Evolutionary conservation across 106 monocot species (phyloP).

Genomic region (Dactylorhiza incarnata): DNA sequence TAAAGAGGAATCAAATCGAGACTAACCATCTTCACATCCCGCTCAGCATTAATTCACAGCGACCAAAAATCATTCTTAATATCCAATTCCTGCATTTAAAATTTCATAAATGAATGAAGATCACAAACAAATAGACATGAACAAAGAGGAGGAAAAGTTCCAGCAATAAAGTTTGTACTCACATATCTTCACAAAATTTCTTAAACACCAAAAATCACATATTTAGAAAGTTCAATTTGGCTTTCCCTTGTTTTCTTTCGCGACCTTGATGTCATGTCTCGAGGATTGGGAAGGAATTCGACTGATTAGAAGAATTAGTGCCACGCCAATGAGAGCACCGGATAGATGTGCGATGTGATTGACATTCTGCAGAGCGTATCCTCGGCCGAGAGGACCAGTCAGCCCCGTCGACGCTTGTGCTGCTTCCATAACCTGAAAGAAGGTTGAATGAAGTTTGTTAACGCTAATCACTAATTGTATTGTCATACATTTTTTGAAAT

Average conservation of each 20-base stretch:
- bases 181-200: background rate
- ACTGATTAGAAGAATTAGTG: slow-evolving; percentile 49
- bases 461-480: background rate
- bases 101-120: background rate
- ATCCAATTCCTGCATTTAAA: background rate
- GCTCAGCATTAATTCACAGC: too few relatives aligned
- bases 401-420: slow-evolving; percentile 71
- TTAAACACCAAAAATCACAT: background rate
- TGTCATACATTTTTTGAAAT: too few relatives aligned
- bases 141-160: background rate
- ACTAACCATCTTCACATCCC: too few relatives aligned
- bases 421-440: slow-evolving; percentile 61
- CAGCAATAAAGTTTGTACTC: background rate
- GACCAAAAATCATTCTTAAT: background rate
- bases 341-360: slow-evolving; percentile 92
- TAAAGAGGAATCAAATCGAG: too few relatives aligned
- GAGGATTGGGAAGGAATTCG: slow-evolving; percentile 42
- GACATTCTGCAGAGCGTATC: slow-evolving; percentile 41
- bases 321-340: slow-evolving; percentile 80
- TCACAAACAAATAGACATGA: background rate
- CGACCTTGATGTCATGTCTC: slow-evolving; percentile 13
- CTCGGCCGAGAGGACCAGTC: slow-evolving; percentile 23
- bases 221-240: background rate
- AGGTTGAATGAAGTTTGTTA: background rate
- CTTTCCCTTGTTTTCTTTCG: slow-evolving; percentile 27